These are phyloP conservation scores for Alternaria brassicicola DNA, from an alignment of 2,329 filamentous ascomycete genomes.

Conservation along the genomic window DNA sequence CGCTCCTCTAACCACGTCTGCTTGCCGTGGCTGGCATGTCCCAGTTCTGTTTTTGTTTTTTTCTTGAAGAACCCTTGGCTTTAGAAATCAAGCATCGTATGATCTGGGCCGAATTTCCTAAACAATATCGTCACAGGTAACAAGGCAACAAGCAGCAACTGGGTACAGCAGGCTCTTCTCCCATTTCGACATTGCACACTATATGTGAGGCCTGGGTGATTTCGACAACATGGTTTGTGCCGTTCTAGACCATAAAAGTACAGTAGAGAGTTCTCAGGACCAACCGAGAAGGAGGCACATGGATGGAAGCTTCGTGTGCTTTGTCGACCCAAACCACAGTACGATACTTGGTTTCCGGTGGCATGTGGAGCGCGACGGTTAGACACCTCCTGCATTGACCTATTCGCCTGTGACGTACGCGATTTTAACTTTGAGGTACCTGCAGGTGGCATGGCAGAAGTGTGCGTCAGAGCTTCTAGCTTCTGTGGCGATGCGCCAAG, in stretches of 20 bases:
- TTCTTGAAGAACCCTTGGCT: background rate
- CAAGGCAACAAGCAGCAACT: background rate
- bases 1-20: background rate
- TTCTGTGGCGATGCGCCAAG: background rate
- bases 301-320: background rate
- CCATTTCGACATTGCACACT: background rate
- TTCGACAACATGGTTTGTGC: background rate
- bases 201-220: background rate
- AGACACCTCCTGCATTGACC: background rate
- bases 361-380: background rate
- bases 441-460: background rate
- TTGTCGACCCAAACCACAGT: background rate
- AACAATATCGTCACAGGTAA: background rate
- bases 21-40: background rate
- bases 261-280: background rate
- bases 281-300: background rate
- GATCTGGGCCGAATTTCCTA: background rate
- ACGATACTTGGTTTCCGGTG: slow-evolving; percentile 1
- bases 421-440: background rate
- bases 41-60: background rate
- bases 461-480: background rate
- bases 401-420: background rate
- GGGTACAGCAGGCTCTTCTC: background rate
- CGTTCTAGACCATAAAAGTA: background rate
- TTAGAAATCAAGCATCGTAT: background rate